Percentiles rank a stretch among this genome's conserved stretches.
Conservation (phyloP, 306 rosid genomes). For the Dryas drummondii region DNA sequence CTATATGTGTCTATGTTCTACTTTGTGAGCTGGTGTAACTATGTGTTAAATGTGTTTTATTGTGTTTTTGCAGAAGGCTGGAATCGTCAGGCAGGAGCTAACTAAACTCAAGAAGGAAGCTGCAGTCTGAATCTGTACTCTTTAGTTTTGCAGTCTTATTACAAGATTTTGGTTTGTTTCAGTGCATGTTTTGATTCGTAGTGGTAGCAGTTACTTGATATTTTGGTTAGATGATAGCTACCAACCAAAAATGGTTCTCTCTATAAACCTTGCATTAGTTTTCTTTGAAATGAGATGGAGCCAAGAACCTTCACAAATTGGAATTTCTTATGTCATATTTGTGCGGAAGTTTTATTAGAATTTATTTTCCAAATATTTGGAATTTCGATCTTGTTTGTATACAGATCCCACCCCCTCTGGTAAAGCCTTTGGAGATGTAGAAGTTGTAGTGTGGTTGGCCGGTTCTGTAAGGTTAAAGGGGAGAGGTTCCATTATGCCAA, state of each 20-base stretch:
- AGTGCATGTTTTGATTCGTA: neutral
- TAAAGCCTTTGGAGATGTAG: neutral
- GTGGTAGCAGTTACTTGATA: neutral
- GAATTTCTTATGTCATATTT: neutral
- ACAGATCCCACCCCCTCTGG: neutral
- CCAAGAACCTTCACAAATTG: neutral
- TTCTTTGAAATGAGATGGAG: conserved; percentile 3
- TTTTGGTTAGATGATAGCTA: neutral
- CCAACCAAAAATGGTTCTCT: neutral
- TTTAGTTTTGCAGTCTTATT: neutral
- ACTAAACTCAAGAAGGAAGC: conserved; percentile 39
- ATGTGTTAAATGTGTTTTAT: neutral
- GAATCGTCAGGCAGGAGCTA: conserved; percentile 44
- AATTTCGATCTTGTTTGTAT: neutral
- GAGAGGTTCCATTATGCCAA: no score
- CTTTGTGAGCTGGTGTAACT: neutral
- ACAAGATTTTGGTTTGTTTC: neutral
- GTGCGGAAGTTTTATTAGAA: neutral
- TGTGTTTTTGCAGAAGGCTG: conserved; percentile 31
- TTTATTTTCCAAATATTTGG: neutral
- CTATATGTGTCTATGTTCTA: neutral
- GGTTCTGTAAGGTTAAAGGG: no score
- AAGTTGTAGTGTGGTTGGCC: no score
- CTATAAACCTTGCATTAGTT: neutral
- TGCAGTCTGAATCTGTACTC: conserved; percentile 8